Evolutionary conservation across 768 basidiomycete species (phyloP), one percentile per base, ranked within the genome.

Genomic region (Cystobasidium tubakii): DNA sequence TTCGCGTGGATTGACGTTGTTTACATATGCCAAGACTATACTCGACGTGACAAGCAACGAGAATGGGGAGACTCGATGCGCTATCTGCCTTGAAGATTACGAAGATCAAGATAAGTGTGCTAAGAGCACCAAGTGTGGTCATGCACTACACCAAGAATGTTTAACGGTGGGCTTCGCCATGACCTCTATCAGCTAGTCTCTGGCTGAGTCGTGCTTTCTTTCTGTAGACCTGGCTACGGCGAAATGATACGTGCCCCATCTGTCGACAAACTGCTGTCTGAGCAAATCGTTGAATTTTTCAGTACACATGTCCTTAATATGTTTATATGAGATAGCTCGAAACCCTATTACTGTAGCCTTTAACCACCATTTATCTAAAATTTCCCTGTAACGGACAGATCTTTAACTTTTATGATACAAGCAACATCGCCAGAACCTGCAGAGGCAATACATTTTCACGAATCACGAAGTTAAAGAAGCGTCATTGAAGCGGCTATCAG

Each of bases 1-100:
- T 10, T 21, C 31, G 9, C 33, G 29, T 27, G 69, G 54, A 23
- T 44, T 71, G 21, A 36, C 17, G 9, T 13, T 27, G 2, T 71
- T 62, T 36, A 55, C 13, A 19, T 44, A 33, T 29, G 46, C 29
- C 13, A 50, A 46, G 17, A 50, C 50, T 2, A 7, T 19, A 15
- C 31, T 54, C 23, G 36, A 29, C 4, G 34, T 36, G 7, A 46
- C 27, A 1, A 23, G 39, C 19, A 4, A 9, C 25, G 9, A 29
- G 17, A 33, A 57, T 1, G 25, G 54, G 39, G 69, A 71, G 44
- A 46, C 44, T 34, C 69, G 69, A 23, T 71, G 69, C 42, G 69
- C 50, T 62, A 71, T 71, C 29, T 71, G 69, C 69, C 69, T 71
- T 29, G 69, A 71, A 60, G 69, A 71, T 53, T 71, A 71, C 31